Percentiles rank a stretch among this genome's conserved stretches.
phyloP scores from a whole-genome alignment of 257 asterid species.

The Nicotiana tomentosiformis region DNA sequence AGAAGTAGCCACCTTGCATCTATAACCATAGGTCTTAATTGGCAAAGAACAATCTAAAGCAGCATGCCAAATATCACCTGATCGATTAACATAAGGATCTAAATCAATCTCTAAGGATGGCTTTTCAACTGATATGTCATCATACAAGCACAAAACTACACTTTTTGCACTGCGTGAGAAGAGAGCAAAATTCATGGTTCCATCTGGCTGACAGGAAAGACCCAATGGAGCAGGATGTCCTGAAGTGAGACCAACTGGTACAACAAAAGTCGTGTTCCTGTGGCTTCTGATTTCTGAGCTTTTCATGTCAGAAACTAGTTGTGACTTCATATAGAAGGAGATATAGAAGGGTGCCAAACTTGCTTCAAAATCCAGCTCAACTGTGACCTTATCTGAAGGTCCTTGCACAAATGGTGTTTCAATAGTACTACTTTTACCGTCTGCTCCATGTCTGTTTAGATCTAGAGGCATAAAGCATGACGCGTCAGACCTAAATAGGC shows the following conservation, averaged over 20 bases:
- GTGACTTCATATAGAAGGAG: slow-evolving; percentile 54
- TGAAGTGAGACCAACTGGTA: slow-evolving; percentile 82
- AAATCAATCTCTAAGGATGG: slow-evolving; percentile 90
- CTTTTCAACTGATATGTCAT: slow-evolving; percentile 34
- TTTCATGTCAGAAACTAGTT: slow-evolving; percentile 16
- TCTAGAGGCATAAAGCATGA: slow-evolving; percentile 45
- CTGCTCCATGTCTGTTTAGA: slow-evolving; percentile 24
- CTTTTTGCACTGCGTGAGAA: slow-evolving; percentile 52
- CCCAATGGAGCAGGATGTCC: slow-evolving; percentile 79
- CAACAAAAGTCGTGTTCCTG: slow-evolving; percentile 59
- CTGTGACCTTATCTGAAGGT: slow-evolving; percentile 33
- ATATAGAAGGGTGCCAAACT: slow-evolving; percentile 63
- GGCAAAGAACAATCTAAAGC: slow-evolving; percentile 39
- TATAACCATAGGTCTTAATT: slow-evolving; percentile 71
- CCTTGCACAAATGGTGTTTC: slow-evolving; percentile 54
- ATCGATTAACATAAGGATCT: slow-evolving; percentile 75
- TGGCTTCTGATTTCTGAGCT: slow-evolving; percentile 55
- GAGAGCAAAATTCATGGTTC: slow-evolving; percentile 63
- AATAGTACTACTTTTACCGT: slow-evolving; percentile 19
- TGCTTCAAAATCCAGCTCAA: slow-evolving; percentile 60
- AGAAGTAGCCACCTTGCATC: slow-evolving; percentile 40
- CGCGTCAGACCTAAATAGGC: slow-evolving; percentile 56
- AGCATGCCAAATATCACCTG: slow-evolving; percentile 92
- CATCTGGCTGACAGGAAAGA: slow-evolving; percentile 49
- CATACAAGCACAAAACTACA: slow-evolving; percentile 75